These are phyloP conservation scores for Coccomyxa sp. DNA, from an alignment of 139 green algal species.

Conservation along the genomic window DNA sequence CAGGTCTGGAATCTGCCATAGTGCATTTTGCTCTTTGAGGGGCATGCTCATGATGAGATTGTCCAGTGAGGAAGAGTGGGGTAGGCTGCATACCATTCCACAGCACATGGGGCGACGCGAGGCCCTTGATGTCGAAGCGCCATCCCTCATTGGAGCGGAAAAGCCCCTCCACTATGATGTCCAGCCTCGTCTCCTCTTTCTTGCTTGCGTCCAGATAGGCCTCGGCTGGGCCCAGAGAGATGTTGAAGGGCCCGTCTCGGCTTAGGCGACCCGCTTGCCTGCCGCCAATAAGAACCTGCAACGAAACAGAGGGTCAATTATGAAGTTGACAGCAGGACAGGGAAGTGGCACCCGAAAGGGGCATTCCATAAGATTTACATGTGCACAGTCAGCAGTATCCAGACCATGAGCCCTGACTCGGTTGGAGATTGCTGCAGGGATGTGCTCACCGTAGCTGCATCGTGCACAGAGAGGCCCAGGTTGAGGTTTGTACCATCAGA, in stretches of 20 bases:
- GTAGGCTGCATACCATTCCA: background rate
- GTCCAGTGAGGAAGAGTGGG: too few species aligned
- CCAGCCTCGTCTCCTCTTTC: background rate
- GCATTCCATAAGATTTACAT: too few species aligned
- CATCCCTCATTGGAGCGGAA: background rate
- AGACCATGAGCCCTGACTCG: too few species aligned
- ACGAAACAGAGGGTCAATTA: too few species aligned
- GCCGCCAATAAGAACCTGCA: constrained; percentile 28
- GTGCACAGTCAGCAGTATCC: too few species aligned
- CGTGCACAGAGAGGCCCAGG: constrained; percentile 14
- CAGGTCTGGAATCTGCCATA: too few species aligned
- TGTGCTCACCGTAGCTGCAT: constrained; percentile 26
- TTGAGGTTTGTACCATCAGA: constrained; percentile 5
- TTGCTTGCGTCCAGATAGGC: background rate
- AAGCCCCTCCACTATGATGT: background rate
- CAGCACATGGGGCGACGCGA: background rate
- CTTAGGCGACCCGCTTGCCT: constrained; percentile 14
- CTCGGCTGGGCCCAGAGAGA: constrained; percentile 13
- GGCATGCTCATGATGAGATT: background rate
- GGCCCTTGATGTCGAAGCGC: constrained; percentile 1
- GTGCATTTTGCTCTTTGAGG: too few species aligned
- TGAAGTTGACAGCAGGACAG: too few species aligned
- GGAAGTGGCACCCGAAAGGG: too few species aligned
- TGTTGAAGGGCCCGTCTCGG: constrained; percentile 9
- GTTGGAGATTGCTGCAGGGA: background rate